Conservation (phyloP, 202 grass and related monocot genomes). For the Hordeum pubiflorum region DNA sequence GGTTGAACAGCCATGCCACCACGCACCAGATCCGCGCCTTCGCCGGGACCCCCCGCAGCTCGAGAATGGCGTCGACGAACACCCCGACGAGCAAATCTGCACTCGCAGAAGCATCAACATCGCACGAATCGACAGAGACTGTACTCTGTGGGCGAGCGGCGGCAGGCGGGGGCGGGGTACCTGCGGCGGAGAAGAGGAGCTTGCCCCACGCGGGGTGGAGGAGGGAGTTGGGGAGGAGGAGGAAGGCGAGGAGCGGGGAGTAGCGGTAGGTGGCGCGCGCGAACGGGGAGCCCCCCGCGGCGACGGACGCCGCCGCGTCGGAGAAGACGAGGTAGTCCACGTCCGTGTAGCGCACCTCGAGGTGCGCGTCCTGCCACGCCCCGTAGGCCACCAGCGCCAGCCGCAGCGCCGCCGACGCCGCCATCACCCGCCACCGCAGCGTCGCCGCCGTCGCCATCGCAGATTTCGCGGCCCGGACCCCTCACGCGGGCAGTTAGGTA, state of each 20-base stretch:
- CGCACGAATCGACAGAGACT: not conserved
- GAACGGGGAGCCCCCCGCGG: constrained; percentile 60
- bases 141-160: not conserved
- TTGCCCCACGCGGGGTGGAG: constrained; percentile 84
- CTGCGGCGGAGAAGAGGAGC: constrained; percentile 78
- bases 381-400: constrained; percentile 45
- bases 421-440: constrained; percentile 35
- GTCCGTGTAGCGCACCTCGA: constrained; percentile 85
- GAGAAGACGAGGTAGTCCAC: constrained; percentile 95
- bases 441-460: constrained; percentile 10
- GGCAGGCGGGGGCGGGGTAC: constrained; percentile 2
- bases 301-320: constrained; percentile 69
- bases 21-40: constrained; percentile 61
- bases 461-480: not conserved
- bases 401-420: constrained; percentile 46
- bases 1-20: constrained; percentile 76
- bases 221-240: constrained; percentile 70
- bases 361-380: constrained; percentile 86
- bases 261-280: constrained; percentile 83
- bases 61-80: constrained; percentile 63
- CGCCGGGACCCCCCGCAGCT: constrained; percentile 53
- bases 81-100: constrained; percentile 85
- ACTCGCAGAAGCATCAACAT: not conserved
- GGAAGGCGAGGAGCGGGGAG: constrained; percentile 73
- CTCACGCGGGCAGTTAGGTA: constrained; percentile 16